phyloP scores from a whole-genome alignment of 2,329 filamentous ascomycete species.

The Trichophyton mentagrophytes region DNA sequence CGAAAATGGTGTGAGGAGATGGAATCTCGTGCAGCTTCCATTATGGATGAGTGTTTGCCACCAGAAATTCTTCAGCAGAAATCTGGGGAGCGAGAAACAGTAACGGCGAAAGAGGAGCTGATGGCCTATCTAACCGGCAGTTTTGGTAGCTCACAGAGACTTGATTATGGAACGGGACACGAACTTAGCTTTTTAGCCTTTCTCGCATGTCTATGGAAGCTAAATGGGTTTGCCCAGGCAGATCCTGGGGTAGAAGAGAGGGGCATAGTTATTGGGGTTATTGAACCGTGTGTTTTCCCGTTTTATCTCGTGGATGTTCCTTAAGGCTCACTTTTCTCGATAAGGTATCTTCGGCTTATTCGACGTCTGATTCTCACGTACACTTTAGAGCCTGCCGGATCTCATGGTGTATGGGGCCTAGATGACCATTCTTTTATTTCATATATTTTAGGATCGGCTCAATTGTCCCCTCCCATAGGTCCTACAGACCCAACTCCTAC shows the following conservation, averaged over 20 bases:
- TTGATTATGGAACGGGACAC: conserved; percentile 95
- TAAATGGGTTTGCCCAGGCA: conserved; percentile 60
- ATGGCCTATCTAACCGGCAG: conserved; percentile 66
- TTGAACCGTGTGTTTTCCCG: conserved; percentile 57
- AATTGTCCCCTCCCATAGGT: conserved; percentile 64
- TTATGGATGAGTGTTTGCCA: conserved; percentile 48
- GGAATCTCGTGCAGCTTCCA: conserved; percentile 42
- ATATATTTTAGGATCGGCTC: conserved; percentile 90
- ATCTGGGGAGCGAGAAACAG: conserved; percentile 21
- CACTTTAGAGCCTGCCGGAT: conserved; percentile 86
- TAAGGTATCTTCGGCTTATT: conserved; percentile 67
- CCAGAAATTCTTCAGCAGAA: conserved; percentile 29
- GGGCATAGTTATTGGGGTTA: conserved; percentile 64
- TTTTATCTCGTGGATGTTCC: not conserved
- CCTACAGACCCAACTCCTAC: conserved; percentile 52
- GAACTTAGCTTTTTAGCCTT: conserved; percentile 93
- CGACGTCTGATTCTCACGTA: conserved; percentile 78
- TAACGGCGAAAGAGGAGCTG: conserved; percentile 53
- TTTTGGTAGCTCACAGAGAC: conserved; percentile 75
- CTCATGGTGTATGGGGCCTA: conserved; percentile 96
- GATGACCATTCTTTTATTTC: conserved; percentile 92
- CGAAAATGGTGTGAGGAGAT: conserved; percentile 66
- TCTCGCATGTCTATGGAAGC: conserved; percentile 77
- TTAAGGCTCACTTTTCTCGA: not conserved
- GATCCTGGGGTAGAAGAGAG: conserved; percentile 50